Percentiles rank a stretch among this genome's conserved stretches.
These are phyloP conservation scores for Cercospora sp. DNA, from an alignment of 2,329 filamentous ascomycete species.

Conservation along the genomic window DNA sequence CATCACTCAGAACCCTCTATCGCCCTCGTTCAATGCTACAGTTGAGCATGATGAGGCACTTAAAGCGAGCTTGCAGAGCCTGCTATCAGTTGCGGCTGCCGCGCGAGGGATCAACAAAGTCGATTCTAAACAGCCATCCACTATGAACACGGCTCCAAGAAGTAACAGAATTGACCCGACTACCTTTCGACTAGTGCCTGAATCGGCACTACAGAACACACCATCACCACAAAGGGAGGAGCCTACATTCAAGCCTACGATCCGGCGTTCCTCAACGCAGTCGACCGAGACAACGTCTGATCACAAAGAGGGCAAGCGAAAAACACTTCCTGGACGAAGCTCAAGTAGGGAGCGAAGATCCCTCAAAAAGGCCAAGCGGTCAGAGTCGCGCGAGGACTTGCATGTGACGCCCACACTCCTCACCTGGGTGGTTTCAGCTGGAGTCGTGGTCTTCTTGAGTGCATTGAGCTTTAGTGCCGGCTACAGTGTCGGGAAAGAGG, in stretches of 20 bases:
- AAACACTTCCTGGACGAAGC: conserved; percentile 41
- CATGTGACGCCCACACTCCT: conserved; percentile 59
- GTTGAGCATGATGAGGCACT: conserved; percentile 86
- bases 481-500: conserved; percentile 61
- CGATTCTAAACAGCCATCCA: conserved; percentile 37
- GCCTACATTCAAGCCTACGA: conserved; percentile 40
- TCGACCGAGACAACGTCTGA: conserved; percentile 35
- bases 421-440: conserved; percentile 66
- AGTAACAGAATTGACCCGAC: conserved; percentile 50
- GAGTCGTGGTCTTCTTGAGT: conserved; percentile 63
- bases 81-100: conserved; percentile 91
- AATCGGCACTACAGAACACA: conserved; percentile 51
- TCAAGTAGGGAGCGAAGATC: conserved; percentile 48
- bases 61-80: conserved; percentile 87
- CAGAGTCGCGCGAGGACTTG: conserved; percentile 36
- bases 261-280: conserved; percentile 35
- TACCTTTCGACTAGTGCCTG: conserved; percentile 60
- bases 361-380: conserved; percentile 46
- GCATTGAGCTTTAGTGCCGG: conserved; percentile 66
- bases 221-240: conserved; percentile 33
- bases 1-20: conserved; percentile 66
- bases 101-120: conserved; percentile 76
- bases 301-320: conserved; percentile 47
- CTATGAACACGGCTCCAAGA: conserved; percentile 24
- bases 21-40: conserved; percentile 68